A percentile compares a stretch with the other conserved stretches of the same genome.
Evolutionary conservation across 495 filamentous ascomycete genomes (phyloP).

Genomic region (Oidiodendron maius): DNA sequence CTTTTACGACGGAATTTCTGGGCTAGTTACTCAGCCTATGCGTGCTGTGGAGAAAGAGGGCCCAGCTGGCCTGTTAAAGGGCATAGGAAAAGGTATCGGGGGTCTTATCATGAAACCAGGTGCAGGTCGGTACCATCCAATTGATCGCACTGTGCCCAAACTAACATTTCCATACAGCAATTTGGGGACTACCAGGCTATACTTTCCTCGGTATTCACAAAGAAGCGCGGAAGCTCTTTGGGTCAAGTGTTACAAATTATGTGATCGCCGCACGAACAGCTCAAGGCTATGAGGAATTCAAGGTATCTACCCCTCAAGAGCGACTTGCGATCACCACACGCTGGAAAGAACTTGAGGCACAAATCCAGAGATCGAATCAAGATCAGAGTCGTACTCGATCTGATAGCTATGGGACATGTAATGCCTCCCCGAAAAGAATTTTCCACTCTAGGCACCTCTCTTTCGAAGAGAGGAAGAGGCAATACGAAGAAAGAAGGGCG

Average conservation of each 20-base stretch:
- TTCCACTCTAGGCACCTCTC: slow-evolving; percentile 31
- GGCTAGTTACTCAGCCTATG: slow-evolving; percentile 64
- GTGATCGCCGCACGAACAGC: slow-evolving; percentile 65
- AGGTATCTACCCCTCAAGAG: slow-evolving; percentile 41
- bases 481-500: slow-evolving; percentile 38
- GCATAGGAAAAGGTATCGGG: slow-evolving; percentile 69
- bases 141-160: background rate
- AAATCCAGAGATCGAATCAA: slow-evolving; percentile 36
- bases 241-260: slow-evolving; percentile 59
- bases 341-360: slow-evolving; percentile 48
- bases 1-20: slow-evolving; percentile 65
- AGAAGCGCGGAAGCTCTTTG: slow-evolving; percentile 58
- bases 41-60: slow-evolving; percentile 65
- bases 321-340: slow-evolving; percentile 47
- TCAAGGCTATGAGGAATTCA: slow-evolving; percentile 63
- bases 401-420: slow-evolving; percentile 15
- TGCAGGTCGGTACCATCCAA: slow-evolving; percentile 43
- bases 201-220: slow-evolving; percentile 71
- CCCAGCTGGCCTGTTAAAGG: slow-evolving; percentile 63
- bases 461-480: slow-evolving; percentile 39
- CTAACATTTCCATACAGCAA: slow-evolving; percentile 20
- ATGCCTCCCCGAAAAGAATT: slow-evolving; percentile 31
- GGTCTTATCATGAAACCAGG: slow-evolving; percentile 64
- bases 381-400: slow-evolving; percentile 13
- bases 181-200: slow-evolving; percentile 67